Percentiles rank a stretch among this genome's conserved stretches.
phyloP scores from a whole-genome alignment of 768 basidiomycete genomes.

The Sarcodon aspratus region DNA sequence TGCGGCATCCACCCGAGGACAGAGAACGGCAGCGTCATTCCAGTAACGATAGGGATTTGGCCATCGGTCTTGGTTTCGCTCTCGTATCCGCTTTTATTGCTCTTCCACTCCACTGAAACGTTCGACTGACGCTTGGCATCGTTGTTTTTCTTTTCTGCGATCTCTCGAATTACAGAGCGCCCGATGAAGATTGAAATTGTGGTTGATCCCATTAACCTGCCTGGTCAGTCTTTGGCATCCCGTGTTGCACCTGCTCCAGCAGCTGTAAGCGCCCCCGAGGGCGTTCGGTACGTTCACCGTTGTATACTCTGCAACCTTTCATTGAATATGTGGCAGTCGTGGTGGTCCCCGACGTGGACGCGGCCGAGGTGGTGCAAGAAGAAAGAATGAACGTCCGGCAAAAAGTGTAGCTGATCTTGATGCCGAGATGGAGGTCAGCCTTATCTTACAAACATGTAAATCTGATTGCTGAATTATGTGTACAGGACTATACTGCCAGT shows the following conservation, averaged over 20 bases:
- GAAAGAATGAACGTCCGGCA: constrained; percentile 46
- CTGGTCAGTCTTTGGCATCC: constrained; percentile 50
- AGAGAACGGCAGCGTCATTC: too few species aligned
- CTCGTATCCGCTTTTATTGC: constrained; percentile 10
- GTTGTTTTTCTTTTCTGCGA: constrained; percentile 17
- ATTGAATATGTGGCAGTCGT: constrained; percentile 6
- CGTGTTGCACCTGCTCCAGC: constrained; percentile 72
- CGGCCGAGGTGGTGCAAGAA: constrained; percentile 11
- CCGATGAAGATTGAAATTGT: constrained; percentile 99
- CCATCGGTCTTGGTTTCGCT: constrained; percentile 1
- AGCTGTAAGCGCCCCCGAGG: constrained; percentile 14
- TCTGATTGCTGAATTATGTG: not conserved
- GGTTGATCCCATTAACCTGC: constrained; percentile 70
- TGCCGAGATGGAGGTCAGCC: constrained; percentile 91
- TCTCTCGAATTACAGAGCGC: constrained; percentile 47
- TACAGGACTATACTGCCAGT: constrained; percentile 58
- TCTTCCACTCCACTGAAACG: constrained; percentile 5
- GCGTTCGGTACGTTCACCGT: constrained; percentile 13
- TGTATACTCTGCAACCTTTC: constrained; percentile 5
- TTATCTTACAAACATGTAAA: not conserved
- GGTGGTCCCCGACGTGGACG: constrained; percentile 35
- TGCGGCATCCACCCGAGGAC: too few species aligned
- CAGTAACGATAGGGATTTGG: too few species aligned
- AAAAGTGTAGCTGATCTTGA: constrained; percentile 89
- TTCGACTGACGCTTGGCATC: constrained; percentile 11